Percentiles rank a stretch among this genome's conserved stretches.
These are phyloP conservation scores for Sisymbrium altissimum DNA, from an alignment of 345 rosid species.

Conservation along the genomic window DNA sequence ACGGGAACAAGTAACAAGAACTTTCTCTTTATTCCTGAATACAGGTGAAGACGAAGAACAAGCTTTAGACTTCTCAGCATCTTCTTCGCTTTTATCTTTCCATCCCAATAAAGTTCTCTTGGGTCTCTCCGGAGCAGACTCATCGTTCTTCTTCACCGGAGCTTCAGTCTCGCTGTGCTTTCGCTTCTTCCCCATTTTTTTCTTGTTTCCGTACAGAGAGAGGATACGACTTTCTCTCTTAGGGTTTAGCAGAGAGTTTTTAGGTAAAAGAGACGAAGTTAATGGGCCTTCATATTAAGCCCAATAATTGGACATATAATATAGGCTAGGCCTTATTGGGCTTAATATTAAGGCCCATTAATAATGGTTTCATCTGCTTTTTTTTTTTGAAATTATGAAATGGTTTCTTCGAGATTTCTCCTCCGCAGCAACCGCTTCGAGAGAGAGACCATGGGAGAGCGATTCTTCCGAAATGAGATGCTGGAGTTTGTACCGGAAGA, in stretches of 20 bases:
- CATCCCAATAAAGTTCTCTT: slow-evolving; percentile 73
- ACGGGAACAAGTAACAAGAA: slow-evolving; percentile 90
- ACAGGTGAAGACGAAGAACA: no score
- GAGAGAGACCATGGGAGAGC: slow-evolving; percentile 55
- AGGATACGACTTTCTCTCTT: not conserved
- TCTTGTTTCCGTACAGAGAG: no score
- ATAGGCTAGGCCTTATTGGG: not conserved
- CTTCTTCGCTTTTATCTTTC: slow-evolving; percentile 60
- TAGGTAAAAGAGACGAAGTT: not conserved
- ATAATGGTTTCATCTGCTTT: not conserved
- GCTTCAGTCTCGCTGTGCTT: slow-evolving; percentile 58
- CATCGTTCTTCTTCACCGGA: slow-evolving; percentile 43
- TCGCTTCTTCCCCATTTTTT: slow-evolving; percentile 71
- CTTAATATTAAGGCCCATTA: not conserved
- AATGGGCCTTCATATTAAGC: no score
- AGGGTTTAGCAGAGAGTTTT: slow-evolving; percentile 10
- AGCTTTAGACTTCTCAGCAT: slow-evolving; percentile 6
- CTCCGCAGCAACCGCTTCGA: no score
- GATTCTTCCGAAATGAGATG: slow-evolving; percentile 57
- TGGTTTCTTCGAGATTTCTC: no score
- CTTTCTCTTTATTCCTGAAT: slow-evolving; percentile 52
- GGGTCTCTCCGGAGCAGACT: slow-evolving; percentile 54
- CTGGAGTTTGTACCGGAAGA: slow-evolving; percentile 53
- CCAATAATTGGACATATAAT: no score
- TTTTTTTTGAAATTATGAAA: not conserved